These are phyloP conservation scores for Candida awuae DNA, from an alignment of 805 yeast genomes.

Conservation along the genomic window DNA sequence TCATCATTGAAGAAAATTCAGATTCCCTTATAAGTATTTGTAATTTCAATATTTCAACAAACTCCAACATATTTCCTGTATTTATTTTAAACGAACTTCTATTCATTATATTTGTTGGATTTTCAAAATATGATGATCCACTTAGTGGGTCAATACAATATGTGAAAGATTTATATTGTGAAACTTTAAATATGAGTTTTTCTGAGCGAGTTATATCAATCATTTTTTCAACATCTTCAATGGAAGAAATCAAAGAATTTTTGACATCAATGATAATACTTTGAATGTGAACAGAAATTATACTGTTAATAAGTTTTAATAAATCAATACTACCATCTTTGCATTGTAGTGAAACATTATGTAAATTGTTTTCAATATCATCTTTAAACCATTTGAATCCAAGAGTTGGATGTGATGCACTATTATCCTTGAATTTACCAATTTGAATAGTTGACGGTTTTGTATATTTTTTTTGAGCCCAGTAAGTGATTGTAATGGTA, in stretches of 20 bases:
- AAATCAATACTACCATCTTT: slow-evolving; percentile 29
- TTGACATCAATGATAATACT: slow-evolving; percentile 29
- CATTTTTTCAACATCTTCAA: slow-evolving; percentile 26
- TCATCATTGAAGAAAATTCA: slow-evolving; percentile 48
- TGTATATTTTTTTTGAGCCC: slow-evolving; percentile 44
- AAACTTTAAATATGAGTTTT: slow-evolving; percentile 23
- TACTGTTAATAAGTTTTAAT: slow-evolving; percentile 30
- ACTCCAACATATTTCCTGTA: slow-evolving; percentile 20
- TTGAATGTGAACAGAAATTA: slow-evolving; percentile 35
- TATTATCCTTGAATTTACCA: slow-evolving; percentile 42
- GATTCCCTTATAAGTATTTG: slow-evolving; percentile 41
- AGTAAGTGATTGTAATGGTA: slow-evolving; percentile 51
- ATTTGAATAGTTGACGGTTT: slow-evolving; percentile 52
- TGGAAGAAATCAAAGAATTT: slow-evolving; percentile 22
- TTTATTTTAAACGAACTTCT: slow-evolving; percentile 28
- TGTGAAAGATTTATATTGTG: slow-evolving; percentile 24
- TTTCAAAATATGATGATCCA: slow-evolving; percentile 39
- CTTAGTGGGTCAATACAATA: slow-evolving; percentile 29
- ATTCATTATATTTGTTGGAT: slow-evolving; percentile 35
- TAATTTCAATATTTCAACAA: slow-evolving; percentile 35
- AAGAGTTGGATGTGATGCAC: slow-evolving; percentile 22
- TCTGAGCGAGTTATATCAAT: slow-evolving; percentile 17
- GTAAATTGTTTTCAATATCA: slow-evolving; percentile 28
- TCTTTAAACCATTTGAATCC: slow-evolving; percentile 58
- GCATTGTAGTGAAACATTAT: slow-evolving; percentile 26